Evolutionary conservation across 257 asterid species (phyloP), one percentile per base, ranked within the genome.

Genomic region (Petunia secreta): DNA sequence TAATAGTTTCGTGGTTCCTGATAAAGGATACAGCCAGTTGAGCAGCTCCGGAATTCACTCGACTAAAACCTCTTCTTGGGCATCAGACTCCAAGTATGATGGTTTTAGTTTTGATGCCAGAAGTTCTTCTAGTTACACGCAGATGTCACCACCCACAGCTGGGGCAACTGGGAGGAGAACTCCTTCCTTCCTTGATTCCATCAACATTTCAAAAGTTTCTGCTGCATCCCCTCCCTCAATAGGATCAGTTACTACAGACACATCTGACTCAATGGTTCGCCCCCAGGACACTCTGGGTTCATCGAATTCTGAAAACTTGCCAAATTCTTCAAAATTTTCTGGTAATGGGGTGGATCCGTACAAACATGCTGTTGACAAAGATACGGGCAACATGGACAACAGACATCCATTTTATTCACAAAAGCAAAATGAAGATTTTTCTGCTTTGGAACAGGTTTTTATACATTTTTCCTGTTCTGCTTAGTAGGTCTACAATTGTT

Each of bases 371-470:
- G 68, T 63, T 5, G 92, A 85, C 50, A 82, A 69, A 79, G 75
- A 34, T 57, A 64, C 71, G 67, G 86, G 82, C 63, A 85, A 79
- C 78, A 89, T 79, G 77, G 88, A 85, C 64, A 84, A 74, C 79
- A 91, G 80, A 75, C 87, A 86, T 16, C 84, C 83, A 34, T 85
- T 88, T 60, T 83, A 89, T 84, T 79, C 90, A 2, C 95, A 80
- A 84, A 93, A 88, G 86, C 97, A 91, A 84, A 89, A 94, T 69
- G 98, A 96, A 77, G 98, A 91, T 80, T 96, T 96, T 89, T 91
- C 95, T 84, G 94, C 96, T 43, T 83, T 96, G 80, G 99, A 96
- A 88, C 98, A 96, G 99, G 99, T 96, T 83, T 25, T 59, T 80
- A 79, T 80, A 69, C 83, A 64, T 63, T 43, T 55, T 63, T 77